Evolutionary conservation across 2,329 filamentous ascomycete genomes (phyloP).

Genomic region (Colletotrichum somersetense): DNA sequence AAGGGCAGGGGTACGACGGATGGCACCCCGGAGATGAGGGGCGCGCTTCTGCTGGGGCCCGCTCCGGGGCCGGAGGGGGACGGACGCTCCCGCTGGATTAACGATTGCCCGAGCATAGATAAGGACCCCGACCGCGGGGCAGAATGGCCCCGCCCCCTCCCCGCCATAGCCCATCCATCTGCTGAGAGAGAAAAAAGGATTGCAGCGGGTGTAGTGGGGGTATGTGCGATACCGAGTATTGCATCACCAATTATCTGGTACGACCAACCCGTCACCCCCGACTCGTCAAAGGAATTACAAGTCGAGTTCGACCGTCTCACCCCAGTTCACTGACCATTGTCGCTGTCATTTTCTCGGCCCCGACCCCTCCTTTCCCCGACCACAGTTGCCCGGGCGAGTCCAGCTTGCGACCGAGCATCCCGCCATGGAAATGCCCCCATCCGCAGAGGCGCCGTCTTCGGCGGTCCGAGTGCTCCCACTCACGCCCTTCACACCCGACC

Average conservation of each 20-base stretch:
- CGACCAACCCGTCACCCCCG: background rate
- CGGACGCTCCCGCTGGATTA: slow-evolving; percentile 1
- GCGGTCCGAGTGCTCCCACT: slow-evolving; percentile 57
- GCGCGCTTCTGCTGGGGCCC: background rate
- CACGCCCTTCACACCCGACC: slow-evolving; percentile 65
- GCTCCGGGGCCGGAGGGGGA: background rate
- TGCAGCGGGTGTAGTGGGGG: slow-evolving; percentile 18
- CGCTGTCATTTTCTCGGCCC: background rate
- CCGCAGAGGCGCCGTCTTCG: slow-evolving; percentile 26
- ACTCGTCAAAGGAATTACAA: background rate
- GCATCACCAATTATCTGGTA: slow-evolving; percentile 26
- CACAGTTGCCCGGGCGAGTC: background rate
- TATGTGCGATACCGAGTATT: background rate
- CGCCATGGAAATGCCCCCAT: slow-evolving; percentile 28
- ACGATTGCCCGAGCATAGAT: slow-evolving; percentile 17
- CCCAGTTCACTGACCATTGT: background rate
- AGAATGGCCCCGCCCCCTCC: background rate
- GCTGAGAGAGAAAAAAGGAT: slow-evolving; percentile 11
- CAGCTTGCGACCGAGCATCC: background rate
- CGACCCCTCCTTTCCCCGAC: background rate
- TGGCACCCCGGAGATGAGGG: background rate
- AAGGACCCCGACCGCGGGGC: slow-evolving; percentile 19
- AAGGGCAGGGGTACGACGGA: background rate
- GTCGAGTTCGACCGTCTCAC: background rate
- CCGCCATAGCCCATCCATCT: background rate